Evolutionary conservation across 1,284 basidiomycete genomes (phyloP).

Genomic region (Leccinum variabile): DNA sequence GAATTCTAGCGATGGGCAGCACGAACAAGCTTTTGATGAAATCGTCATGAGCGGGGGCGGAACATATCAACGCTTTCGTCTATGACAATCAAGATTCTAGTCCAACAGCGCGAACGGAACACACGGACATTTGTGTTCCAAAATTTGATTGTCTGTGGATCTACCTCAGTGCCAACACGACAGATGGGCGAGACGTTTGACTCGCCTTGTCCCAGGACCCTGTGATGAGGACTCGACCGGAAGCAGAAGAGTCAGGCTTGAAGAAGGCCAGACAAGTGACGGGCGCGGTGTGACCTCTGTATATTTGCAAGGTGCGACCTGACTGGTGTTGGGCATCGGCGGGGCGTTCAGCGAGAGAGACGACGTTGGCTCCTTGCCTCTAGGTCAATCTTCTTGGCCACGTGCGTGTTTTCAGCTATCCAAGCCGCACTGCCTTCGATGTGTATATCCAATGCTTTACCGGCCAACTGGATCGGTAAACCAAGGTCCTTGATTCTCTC

Average conservation of each 20-base stretch:
- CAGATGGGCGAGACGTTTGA: constrained; percentile 4
- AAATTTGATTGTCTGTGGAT: constrained; percentile 67
- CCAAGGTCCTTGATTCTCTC: constrained; percentile 70
- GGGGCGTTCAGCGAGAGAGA: constrained; percentile 11
- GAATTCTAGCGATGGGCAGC: constrained; percentile 59
- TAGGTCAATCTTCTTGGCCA: constrained; percentile 71
- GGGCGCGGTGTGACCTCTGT: constrained; percentile 82
- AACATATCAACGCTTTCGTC: constrained; percentile 69
- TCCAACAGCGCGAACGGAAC: not conserved
- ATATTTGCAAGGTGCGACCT: constrained; percentile 73
- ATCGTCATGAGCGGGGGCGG: constrained; percentile 79
- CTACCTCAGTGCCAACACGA: constrained; percentile 4
- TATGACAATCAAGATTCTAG: constrained; percentile 35
- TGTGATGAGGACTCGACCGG: constrained; percentile 63
- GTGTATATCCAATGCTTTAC: constrained; percentile 72
- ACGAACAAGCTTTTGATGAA: constrained; percentile 84
- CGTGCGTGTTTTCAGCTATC: constrained; percentile 84
- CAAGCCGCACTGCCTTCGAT: constrained; percentile 69
- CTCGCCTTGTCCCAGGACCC: constrained; percentile 88
- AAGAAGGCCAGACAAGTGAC: constrained; percentile 79
- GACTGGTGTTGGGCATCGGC: constrained; percentile 49
- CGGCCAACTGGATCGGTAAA: constrained; percentile 71
- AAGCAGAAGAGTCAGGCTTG: constrained; percentile 38
- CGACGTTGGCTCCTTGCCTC: constrained; percentile 49
- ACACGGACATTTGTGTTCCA: constrained; percentile 74